Base-by-base conservation (phyloP, 2,329 filamentous ascomycete genomes). In the Alternaria triticina region DNA sequence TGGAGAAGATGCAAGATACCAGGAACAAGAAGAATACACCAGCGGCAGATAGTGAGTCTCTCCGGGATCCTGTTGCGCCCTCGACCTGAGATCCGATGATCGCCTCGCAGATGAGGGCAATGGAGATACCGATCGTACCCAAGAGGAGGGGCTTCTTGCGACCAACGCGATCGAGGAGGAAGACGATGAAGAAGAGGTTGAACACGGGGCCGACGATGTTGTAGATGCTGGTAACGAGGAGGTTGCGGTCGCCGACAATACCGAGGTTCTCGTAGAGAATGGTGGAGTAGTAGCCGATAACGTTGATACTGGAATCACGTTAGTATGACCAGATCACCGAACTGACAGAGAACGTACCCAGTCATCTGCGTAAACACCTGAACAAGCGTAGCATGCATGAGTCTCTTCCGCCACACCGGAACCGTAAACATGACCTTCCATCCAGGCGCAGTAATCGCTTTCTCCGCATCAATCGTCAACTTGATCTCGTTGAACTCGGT, bases 341-440 rank as follows among this genome's bases (percentile, higher is more conserved):
- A 7, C n/a, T 6, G 20, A 8, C 22, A 23, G 10, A 46, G 25
- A 23, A 61, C 73, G 51, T 75, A 80, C 80, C 87, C 87, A n/a
- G 84, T 86, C 70, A 91, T 85, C 66, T 91, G 89, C 51, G 88
- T 88, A 70, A 91, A 89, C 64, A 89, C 84, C 74, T 92, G 89
- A 43, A 90, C 85, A 30, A 87, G 78, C 45, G 86, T 86, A 22
- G 87, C 89, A 64, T 90, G 86, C 66, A 89, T 76, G 54, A 91
- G 84, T 15, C 89, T 83, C 51, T 84, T 89, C 71, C 89, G 85
- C 83, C 88, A 89, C 58, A 85, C 77, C 25, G 85, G 84, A 8
- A 86, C 83, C 12, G 81, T 84, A 71, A 90, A 89, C 78, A 90
- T 84, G 57, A 88, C 83, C 2, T 73, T 74, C 83, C 86, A 90